Evolutionary conservation across 495 filamentous ascomycete genomes (phyloP).

Genomic region (Tuber brumale): DNA sequence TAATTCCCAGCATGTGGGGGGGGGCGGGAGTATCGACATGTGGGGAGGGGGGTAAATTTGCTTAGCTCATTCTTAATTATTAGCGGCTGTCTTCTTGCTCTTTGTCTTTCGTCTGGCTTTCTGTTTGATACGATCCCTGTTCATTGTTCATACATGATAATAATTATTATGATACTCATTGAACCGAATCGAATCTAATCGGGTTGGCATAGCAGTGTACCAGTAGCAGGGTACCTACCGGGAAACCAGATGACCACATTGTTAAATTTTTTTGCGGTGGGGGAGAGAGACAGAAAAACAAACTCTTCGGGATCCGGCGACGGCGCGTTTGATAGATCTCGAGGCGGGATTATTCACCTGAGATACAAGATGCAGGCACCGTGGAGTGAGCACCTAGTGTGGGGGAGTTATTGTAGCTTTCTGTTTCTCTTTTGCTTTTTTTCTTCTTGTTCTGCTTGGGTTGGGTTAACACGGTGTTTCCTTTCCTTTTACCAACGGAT

Average conservation of each 20-base stretch:
- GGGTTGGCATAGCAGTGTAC: not conserved
- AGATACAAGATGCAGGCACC: conserved; percentile 1
- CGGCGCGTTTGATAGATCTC: not conserved
- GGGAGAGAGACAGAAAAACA: not conserved
- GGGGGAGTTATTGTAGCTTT: not conserved
- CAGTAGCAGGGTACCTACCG: not conserved
- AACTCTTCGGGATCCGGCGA: not conserved
- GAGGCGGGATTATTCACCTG: not conserved
- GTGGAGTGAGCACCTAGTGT: not conserved
- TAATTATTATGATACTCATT: not conserved
- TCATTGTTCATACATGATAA: not conserved
- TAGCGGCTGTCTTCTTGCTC: not conserved
- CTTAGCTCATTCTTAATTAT: conserved; percentile 1
- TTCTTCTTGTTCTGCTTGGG: not conserved
- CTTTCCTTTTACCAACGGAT: not conserved
- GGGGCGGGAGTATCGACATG: not conserved
- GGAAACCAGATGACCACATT: not conserved
- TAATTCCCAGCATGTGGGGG: conserved; percentile 41
- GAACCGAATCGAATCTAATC: not conserved
- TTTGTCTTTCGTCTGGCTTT: not conserved
- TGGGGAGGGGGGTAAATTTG: not conserved
- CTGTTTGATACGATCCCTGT: not conserved
- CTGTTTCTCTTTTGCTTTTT: not conserved
- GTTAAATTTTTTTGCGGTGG: not conserved
- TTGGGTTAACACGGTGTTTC: not conserved